Percentiles rank a stretch among this genome's conserved stretches.
Conservation (phyloP, 768 basidiomycete genomes). For the Boletus vinaceobasis region DNA sequence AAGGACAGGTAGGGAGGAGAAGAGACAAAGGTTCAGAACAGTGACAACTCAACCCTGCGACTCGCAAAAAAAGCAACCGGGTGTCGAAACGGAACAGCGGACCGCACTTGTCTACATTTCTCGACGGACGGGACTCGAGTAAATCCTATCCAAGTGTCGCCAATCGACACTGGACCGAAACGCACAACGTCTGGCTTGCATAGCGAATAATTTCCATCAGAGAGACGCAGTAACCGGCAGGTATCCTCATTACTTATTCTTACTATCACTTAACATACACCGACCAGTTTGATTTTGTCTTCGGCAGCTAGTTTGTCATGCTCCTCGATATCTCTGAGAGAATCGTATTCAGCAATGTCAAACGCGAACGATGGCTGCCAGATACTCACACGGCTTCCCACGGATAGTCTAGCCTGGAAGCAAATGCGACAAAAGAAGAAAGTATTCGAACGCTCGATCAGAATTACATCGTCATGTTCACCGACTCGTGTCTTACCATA, state of each 20-base stretch:
- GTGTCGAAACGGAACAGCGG: constrained; percentile 4
- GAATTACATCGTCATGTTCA: constrained; percentile 1
- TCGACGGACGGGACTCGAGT: not conserved
- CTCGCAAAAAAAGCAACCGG: not conserved
- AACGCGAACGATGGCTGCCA: not conserved
- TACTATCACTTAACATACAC: not conserved
- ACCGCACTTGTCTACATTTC: not conserved
- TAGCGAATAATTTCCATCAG: not conserved
- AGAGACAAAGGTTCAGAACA: not conserved
- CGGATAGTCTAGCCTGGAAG: constrained; percentile 73
- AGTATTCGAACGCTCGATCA: constrained; percentile 9
- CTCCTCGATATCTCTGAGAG: constrained; percentile 65
- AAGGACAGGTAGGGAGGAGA: not conserved
- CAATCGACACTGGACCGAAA: not conserved
- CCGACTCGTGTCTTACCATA: constrained; percentile 54
- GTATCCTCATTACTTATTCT: not conserved
- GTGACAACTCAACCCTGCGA: constrained; percentile 5
- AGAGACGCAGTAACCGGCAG: not conserved
- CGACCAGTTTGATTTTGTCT: constrained; percentile 31
- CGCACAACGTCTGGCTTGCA: not conserved
- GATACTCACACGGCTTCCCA: constrained; percentile 71
- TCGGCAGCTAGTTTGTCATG: constrained; percentile 61
- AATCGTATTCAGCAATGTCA: not conserved
- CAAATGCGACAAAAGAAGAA: constrained; percentile 3
- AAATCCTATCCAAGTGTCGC: too few relatives aligned